These are phyloP conservation scores for Brassica napus DNA, from an alignment of 345 rosid species.

Conservation along the genomic window DNA sequence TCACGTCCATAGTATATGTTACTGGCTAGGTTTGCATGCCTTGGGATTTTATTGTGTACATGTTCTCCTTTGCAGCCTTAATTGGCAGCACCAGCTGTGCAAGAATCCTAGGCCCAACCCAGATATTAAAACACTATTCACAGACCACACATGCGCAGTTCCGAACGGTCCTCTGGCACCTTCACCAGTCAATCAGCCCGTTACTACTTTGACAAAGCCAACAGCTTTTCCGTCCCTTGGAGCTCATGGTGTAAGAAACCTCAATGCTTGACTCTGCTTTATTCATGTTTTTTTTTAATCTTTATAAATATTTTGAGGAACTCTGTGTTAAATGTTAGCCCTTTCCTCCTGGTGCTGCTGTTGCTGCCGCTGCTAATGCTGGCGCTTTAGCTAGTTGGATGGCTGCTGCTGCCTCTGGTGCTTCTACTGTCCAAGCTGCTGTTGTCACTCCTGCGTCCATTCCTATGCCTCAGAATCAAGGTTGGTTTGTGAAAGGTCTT, in stretches of 20 bases:
- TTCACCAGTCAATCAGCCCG: conserved; percentile 58
- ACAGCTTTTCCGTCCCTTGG: conserved; percentile 60
- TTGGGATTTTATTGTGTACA: conserved; percentile 16
- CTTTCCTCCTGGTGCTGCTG: conserved; percentile 65
- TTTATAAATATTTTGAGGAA: conserved; percentile 2
- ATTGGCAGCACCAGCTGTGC: conserved; percentile 87
- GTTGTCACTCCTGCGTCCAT: conserved; percentile 78
- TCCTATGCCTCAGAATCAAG: conserved; percentile 77
- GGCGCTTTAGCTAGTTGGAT: conserved; percentile 77
- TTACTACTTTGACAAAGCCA: conserved; percentile 71
- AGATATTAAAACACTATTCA: conserved; percentile 76
- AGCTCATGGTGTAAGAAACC: conserved; percentile 65
- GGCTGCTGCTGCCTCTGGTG: conserved; percentile 68
- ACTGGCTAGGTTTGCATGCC: background rate
- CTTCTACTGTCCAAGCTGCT: conserved; percentile 93
- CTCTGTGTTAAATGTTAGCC: conserved; percentile 50
- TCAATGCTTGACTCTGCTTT: conserved; percentile 5
- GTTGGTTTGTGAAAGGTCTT: conserved; percentile 38
- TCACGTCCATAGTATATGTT: background rate
- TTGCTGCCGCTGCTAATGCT: conserved; percentile 42
- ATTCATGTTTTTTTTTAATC: background rate
- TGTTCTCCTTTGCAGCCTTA: conserved; percentile 56
- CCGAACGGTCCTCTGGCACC: conserved; percentile 72
- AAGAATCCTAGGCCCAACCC: conserved; percentile 86
- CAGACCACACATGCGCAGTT: conserved; percentile 67